phyloP scores from a whole-genome alignment of 1,284 basidiomycete genomes.

The Papiliotrema fonsecae region DNA sequence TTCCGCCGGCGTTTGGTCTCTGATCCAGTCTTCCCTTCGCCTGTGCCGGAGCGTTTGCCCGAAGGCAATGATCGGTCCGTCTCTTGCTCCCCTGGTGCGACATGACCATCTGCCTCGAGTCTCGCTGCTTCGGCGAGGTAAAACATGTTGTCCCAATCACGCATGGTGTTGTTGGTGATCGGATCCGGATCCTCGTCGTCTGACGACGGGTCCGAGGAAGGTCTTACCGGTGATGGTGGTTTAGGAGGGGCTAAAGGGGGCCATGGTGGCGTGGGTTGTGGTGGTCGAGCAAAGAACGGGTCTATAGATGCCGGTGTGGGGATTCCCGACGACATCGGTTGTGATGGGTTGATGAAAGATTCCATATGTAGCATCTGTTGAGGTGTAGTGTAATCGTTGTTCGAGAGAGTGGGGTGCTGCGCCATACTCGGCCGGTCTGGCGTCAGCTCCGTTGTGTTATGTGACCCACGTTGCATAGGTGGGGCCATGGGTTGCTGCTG shows the following conservation, averaged over 20 bases:
- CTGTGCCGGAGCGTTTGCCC: not conserved
- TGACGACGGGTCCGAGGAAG: constrained; percentile 9
- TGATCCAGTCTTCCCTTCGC: not conserved
- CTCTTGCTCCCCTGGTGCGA: constrained; percentile 1
- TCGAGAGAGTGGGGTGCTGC: not conserved
- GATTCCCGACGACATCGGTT: not conserved
- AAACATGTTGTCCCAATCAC: constrained; percentile 43
- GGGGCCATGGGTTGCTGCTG: not conserved
- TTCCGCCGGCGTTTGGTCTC: constrained; percentile 5
- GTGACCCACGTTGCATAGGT: not conserved
- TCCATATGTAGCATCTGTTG: not conserved
- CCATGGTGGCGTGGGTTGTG: too few relatives aligned
- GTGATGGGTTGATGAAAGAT: not conserved
- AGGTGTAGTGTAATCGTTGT: not conserved
- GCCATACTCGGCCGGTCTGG: not conserved
- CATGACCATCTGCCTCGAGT: constrained; percentile 26
- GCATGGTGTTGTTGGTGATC: constrained; percentile 20
- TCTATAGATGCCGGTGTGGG: not conserved
- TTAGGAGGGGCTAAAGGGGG: not conserved
- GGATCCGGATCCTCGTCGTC: constrained; percentile 37
- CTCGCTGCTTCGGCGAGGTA: constrained; percentile 45
- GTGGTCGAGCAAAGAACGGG: not conserved
- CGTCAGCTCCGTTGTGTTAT: not conserved
- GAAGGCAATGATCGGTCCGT: not conserved
- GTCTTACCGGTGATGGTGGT: not conserved